Evolutionary conservation across 495 filamentous ascomycete genomes (phyloP), one percentile per base, ranked within the genome.

Genomic region (Podospora pseudopauciseta): DNA sequence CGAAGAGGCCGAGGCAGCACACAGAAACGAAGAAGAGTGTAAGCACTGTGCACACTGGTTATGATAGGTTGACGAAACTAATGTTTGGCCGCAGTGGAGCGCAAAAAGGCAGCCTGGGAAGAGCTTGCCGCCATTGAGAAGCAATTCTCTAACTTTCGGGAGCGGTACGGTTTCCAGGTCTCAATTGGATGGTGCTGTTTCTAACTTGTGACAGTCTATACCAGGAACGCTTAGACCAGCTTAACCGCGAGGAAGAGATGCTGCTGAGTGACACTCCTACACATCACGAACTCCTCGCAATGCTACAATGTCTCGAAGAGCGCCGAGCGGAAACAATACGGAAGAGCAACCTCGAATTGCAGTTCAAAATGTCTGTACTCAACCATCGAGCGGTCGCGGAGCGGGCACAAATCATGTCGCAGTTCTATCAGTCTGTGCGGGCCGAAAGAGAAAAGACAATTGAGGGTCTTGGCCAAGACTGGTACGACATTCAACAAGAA

Each of bases 401-500:
- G 70, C 87, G 93, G 60, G 85, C 90, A 56, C 92, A 97, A 75
- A 84, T 91, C 54, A 90, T 95, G 72, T 89, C 89, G 63, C 94
- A 97, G 68, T 97, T 88, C 79, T 90, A 91, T 78, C 95, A 98
- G 75, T 84, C 85, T 9, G 84, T 92, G 27, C 88, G 96, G 67
- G 91, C 94, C 72, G 84, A 90, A 69, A 87, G 96, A 30, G 95
- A 97, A 71, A 82, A 81, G 61, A 86, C 90, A n/a, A 83, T 97
- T 5, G 89, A 92, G 69, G 82, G 87, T 67, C 85, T 94, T 67
- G 94, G 92, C 76, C 88, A 92, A 76, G 87, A 93, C 68, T 94
- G 91, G 81, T 96, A 96, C 77, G 88, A 92, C 67, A 92, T 97
- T 68, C 93, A 97, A 74, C 89, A 93, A 77, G 93, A 97, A 75